Base-by-base conservation (phyloP, 768 basidiomycete genomes). In the Xerocomellus amylosporus region DNA sequence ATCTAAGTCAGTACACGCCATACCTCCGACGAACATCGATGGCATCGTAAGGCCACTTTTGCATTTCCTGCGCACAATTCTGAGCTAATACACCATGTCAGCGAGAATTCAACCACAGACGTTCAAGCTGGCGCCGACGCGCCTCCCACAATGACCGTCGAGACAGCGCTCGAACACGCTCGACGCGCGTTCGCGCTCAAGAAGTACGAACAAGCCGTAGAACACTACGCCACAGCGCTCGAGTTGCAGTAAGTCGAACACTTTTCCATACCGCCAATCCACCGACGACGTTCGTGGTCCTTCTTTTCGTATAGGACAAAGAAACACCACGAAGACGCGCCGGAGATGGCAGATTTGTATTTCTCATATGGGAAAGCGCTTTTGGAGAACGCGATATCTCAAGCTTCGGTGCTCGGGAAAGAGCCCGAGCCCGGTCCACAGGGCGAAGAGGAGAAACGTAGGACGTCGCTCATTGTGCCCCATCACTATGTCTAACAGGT, bases 291-390 rank as follows among this genome's bases (percentile, higher is more conserved):
- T 60, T 50, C 34, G 55, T 48, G 6, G n/a, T 30, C 30, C 20
- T 49, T 9, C 12, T 22, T 20, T 17, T 10, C 5, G n/a, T 24
- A 30, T 57, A 95, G 93, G 58, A 89, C 90, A 24, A 74, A 82
- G 64, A 77, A 84, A 62, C 75, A 85, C 55, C 90, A 85, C 36
- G 94, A 98, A 46, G 79, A 93, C 64, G 83, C 88, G 22, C 86
- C 88, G 0, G 86, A 90, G 64, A 86, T 81, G 49, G 96, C 93
- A 8, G 93, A 98, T 64, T 68, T 96, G 20, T 90, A 98, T 56
- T 87, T 96, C 54, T 78, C 82, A 4, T 99, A 98, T 65, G 97
- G 97, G 14, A 93, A 89, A 70, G 93, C 97, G 5, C 73, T 98
- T 39, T 79, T 97, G 51, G 93, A 94, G 74, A 93, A 96, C 64